phyloP scores from a whole-genome alignment of 768 basidiomycete genomes.

The Chalciporus piperatus region DNA sequence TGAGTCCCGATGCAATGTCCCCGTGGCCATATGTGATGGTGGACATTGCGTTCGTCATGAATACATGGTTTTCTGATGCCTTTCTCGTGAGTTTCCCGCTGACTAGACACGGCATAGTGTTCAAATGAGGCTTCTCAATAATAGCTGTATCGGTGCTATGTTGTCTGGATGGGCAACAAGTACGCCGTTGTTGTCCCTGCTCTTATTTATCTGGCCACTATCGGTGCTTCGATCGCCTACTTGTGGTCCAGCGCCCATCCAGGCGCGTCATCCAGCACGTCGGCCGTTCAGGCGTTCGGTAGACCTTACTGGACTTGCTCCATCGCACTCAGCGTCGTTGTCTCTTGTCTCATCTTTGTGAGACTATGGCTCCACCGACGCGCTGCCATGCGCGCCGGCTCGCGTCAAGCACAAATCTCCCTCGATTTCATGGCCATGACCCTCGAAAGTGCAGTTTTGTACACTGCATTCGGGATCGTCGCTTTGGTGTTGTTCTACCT shows the following conservation, averaged over 20 bases:
- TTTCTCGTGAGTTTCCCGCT: slow-evolving; percentile 18
- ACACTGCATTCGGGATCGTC: slow-evolving; percentile 11
- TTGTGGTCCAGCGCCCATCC: slow-evolving; percentile 12
- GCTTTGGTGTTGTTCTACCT: slow-evolving; percentile 12
- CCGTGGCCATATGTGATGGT: slow-evolving; percentile 17
- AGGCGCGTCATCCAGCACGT: slow-evolving; percentile 16
- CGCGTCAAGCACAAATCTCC: slow-evolving; percentile 17
- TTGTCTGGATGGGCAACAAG: slow-evolving; percentile 15
- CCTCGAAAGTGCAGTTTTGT: slow-evolving; percentile 22
- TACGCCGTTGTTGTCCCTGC: background rate
- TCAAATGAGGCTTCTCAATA: background rate
- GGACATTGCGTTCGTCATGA: slow-evolving; percentile 10
- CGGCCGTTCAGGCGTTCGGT: slow-evolving; percentile 13
- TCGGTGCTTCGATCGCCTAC: slow-evolving; percentile 16
- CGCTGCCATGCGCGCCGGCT: slow-evolving; percentile 9
- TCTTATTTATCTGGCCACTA: slow-evolving; percentile 15
- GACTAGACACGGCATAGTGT: background rate
- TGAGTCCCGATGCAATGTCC: slow-evolving; percentile 9
- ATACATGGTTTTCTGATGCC: slow-evolving; percentile 22
- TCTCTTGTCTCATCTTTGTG: slow-evolving; percentile 11
- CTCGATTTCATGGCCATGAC: slow-evolving; percentile 25
- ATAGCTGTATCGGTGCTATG: slow-evolving; percentile 23
- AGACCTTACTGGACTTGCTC: slow-evolving; percentile 16
- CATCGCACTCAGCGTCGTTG: slow-evolving; percentile 12
- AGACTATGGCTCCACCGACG: slow-evolving; percentile 21